Evolutionary conservation across 1,284 basidiomycete species (phyloP), one percentile per base, ranked within the genome.

Genomic region (Sporisorium exsertum): DNA sequence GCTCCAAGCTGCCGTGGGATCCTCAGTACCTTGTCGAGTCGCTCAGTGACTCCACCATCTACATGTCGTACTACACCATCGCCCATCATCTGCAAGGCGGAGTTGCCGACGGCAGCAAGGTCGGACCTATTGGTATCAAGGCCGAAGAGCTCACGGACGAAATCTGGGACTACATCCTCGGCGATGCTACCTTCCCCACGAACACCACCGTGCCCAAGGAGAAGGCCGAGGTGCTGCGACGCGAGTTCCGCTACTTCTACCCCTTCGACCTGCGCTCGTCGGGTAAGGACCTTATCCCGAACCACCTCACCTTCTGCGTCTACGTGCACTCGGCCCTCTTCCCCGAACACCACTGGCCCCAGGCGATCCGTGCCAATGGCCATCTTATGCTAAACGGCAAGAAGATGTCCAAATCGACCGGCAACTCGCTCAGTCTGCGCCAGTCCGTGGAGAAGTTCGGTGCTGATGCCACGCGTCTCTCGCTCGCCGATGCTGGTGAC

Each of bases 391-490:
- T 99, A 85, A 99, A 99, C 87, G 96, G 96, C 40, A 93, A 95
- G 88, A 99, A 99, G 89, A 99, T 99, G 97, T 92, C 91, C 65
- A 98, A 99, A 90, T 94, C 93, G 86, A 97, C 93, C 50, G 97
- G 94, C 37, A 85, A 85, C 79, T 78, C 77, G 60, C 80, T 85
- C 43, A 83, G 78, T 12, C 60, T 85, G 57, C 79, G 82, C 32
- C 81, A 85, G 64, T 77, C 81, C 8, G 79, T 84, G 40, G 78
- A 83, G 45, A 85, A 96, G 88, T 96, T 95, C 82, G 94, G 94
- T 59, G 93, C 94, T 26, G 94, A 96, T 85, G 94, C 96, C 37
- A 96, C 93, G 81, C 90, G 97, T 72, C 88, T 99, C 87, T 91
- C 91, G 42, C 89, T 99, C 84, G 97, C 97, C 40, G 96, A 99